Conservation (phyloP, 2,329 filamentous ascomycete genomes). For the Arthrobotrys pseudoclavata region DNA sequence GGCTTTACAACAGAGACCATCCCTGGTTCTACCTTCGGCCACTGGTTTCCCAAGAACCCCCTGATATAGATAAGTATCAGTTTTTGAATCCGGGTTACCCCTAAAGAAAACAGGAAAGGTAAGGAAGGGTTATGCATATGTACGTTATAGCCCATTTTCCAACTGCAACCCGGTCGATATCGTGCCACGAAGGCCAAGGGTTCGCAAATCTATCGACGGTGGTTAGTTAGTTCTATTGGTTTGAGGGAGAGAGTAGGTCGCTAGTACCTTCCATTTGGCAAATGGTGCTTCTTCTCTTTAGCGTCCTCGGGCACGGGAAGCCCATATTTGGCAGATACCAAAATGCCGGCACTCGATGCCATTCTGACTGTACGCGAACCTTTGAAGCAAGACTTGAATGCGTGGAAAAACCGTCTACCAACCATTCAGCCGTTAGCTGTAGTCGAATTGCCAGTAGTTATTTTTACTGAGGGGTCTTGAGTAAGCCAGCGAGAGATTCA, state of each 20-base stretch:
- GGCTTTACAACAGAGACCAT: constrained; percentile 50
- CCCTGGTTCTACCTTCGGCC: constrained; percentile 38
- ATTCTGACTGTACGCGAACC: constrained; percentile 28
- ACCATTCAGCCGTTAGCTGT: constrained; percentile 17
- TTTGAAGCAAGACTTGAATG: constrained; percentile 54
- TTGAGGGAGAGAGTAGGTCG: neutral
- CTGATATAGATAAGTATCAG: constrained; percentile 40
- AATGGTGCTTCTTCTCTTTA: constrained; percentile 56
- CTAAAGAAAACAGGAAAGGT: neutral
- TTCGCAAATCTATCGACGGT: constrained; percentile 50
- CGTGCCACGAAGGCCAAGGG: constrained; percentile 54
- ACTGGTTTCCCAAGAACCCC: constrained; percentile 28
- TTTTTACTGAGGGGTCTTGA: constrained; percentile 11
- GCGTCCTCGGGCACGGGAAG: constrained; percentile 55
- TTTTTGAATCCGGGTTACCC: constrained; percentile 21
- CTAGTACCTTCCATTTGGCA: constrained; percentile 54
- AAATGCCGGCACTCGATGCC: constrained; percentile 42
- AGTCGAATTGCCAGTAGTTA: neutral
- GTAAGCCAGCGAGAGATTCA: constrained; percentile 18
- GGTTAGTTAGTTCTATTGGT: constrained; percentile 13
- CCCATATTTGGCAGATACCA: constrained; percentile 44
- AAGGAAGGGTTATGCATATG: constrained; percentile 15
- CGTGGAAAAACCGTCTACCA: constrained; percentile 41
- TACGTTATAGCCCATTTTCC: constrained; percentile 48
- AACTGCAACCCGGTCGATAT: constrained; percentile 28